Evolutionary conservation across 371 early-diverging fungal genomes (phyloP).

Genomic region (Mucor plumbeus): DNA sequence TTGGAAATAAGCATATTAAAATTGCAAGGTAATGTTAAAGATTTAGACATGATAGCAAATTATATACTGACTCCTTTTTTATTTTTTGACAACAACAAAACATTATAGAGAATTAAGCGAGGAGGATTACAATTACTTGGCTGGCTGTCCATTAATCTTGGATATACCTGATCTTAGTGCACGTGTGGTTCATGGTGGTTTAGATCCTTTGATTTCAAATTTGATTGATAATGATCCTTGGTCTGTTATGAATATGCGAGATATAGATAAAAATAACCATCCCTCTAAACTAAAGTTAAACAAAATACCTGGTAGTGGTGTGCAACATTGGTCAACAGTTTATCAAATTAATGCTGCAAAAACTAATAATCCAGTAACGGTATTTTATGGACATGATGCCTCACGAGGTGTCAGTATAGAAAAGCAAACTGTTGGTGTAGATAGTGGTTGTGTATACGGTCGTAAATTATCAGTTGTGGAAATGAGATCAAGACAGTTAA

Average conservation of each 20-base stretch:
- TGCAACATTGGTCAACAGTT: slow-evolving; percentile 15
- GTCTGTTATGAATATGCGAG: slow-evolving; percentile 63
- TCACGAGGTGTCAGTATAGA: slow-evolving; percentile 56
- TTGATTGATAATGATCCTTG: slow-evolving; percentile 45
- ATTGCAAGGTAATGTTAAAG: slow-evolving; percentile 39
- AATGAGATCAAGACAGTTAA: slow-evolving; percentile 29
- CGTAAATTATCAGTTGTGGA: slow-evolving; percentile 58
- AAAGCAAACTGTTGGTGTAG: slow-evolving; percentile 61
- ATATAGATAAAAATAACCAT: slow-evolving; percentile 50
- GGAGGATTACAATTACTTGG: slow-evolving; percentile 59
- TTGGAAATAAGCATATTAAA: slow-evolving; percentile 38
- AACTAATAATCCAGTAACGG: slow-evolving; percentile 19
- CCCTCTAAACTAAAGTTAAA: slow-evolving; percentile 37
- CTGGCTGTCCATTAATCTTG: slow-evolving; percentile 64
- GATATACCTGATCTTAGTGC: slow-evolving; percentile 56
- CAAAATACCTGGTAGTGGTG: not conserved
- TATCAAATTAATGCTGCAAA: slow-evolving; percentile 28
- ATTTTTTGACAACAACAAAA: not conserved
- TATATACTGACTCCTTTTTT: not conserved
- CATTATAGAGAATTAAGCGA: slow-evolving; percentile 37
- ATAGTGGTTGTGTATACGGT: slow-evolving; percentile 75
- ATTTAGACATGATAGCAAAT: not conserved
- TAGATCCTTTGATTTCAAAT: slow-evolving; percentile 55
- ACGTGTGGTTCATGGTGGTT: slow-evolving; percentile 71
- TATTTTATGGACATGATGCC: slow-evolving; percentile 77